A percentile compares a stretch with the other conserved stretches of the same genome.
These are phyloP conservation scores for Pseudotulostoma volvatum DNA, from an alignment of 495 filamentous ascomycete genomes.

Conservation along the genomic window DNA sequence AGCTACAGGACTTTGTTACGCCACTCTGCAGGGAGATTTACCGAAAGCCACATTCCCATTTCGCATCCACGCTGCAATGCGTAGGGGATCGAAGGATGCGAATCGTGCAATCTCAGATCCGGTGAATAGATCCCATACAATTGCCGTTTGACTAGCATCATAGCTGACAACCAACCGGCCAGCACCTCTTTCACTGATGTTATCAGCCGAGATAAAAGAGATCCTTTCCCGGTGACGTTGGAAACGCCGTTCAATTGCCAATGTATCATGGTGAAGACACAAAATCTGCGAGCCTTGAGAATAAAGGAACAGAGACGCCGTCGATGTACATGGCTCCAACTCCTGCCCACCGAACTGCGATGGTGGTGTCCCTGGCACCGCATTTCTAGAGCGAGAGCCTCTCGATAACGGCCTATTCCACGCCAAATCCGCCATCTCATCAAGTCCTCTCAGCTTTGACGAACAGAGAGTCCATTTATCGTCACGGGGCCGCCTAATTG, in stretches of 20 bases:
- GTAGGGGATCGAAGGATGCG: constrained; percentile 72
- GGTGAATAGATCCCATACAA: constrained; percentile 92
- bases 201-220: constrained; percentile 71
- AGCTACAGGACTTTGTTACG: background rate
- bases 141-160: constrained; percentile 77
- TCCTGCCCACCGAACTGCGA: constrained; percentile 23
- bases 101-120: constrained; percentile 83
- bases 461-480: too few species aligned
- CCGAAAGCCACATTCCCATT: constrained; percentile 97
- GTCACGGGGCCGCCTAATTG: too few species aligned
- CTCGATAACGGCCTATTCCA: constrained; percentile 46
- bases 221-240: constrained; percentile 72
- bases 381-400: constrained; percentile 32
- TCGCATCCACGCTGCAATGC: constrained; percentile 84
- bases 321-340: constrained; percentile 75
- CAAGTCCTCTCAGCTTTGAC: background rate
- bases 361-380: constrained; percentile 33
- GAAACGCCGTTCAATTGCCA: constrained; percentile 80
- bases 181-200: constrained; percentile 72
- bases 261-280: constrained; percentile 77
- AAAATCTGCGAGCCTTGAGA: constrained; percentile 63
- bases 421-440: constrained; percentile 17
- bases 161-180: constrained; percentile 85
- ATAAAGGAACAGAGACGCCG: constrained; percentile 74
- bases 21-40: constrained; percentile 26